Conservation (phyloP, 2,329 filamentous ascomycete species). For the Neoarthrinium moseri region DNA sequence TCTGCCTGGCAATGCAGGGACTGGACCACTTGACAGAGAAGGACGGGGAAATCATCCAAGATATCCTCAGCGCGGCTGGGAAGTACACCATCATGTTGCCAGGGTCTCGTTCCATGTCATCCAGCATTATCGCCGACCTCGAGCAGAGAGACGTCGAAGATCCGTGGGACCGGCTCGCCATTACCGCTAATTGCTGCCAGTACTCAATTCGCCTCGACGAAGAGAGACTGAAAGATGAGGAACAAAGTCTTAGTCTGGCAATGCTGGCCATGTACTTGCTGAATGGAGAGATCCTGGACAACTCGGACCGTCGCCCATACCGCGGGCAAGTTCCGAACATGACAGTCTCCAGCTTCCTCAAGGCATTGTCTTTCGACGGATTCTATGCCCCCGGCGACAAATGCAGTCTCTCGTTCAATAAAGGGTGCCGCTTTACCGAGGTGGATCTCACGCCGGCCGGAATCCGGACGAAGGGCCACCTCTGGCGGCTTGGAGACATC, state of each 20-base stretch:
- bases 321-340: not conserved
- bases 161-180: conserved; percentile 26
- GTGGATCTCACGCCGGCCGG: not conserved
- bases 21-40: conserved; percentile 1
- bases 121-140: conserved; percentile 23
- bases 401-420: conserved; percentile 1
- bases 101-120: conserved; percentile 22
- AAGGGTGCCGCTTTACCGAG: conserved; percentile 1
- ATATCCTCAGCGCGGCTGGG: conserved; percentile 21
- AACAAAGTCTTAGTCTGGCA: conserved; percentile 22
- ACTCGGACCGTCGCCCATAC: not conserved
- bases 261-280: conserved; percentile 27
- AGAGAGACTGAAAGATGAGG: conserved; percentile 12
- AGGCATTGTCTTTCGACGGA: not conserved
- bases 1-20: conserved; percentile 21
- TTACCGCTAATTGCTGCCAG: conserved; percentile 32
- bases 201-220: conserved; percentile 24
- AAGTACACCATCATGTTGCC: conserved; percentile 23
- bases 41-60: conserved; percentile 8
- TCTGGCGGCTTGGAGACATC: not conserved
- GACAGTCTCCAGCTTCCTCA: not conserved
- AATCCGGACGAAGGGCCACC: not conserved
- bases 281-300: conserved; percentile 28
- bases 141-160: conserved; percentile 16
- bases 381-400: not conserved